Evolutionary conservation across 2,329 filamentous ascomycete species (phyloP), one percentile per base, ranked within the genome.

Genomic region (Conoideocrella luteorostrata): DNA sequence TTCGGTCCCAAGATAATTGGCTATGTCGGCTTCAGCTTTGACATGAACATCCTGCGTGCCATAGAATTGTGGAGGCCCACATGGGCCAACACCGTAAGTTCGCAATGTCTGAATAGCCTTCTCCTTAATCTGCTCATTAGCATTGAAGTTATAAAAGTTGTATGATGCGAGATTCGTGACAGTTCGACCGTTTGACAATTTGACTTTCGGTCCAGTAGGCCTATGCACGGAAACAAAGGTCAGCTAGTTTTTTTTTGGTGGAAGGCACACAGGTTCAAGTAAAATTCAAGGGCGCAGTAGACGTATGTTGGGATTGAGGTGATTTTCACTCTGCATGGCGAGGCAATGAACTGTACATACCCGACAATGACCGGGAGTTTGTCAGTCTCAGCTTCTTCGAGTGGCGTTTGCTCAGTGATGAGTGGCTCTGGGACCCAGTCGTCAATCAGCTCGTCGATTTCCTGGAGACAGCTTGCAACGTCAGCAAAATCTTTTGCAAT

Each of bases 21-120:
- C 89, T 58, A 98, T 90, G 62, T 97, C 91, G 45, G 87, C 80
- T 68, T 98, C 93, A 13, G 88, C 89, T 71, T 94, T 93, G 80
- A 96, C 91, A 66, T 98, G 93, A 36, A 97, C 90, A 66, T 98
- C 93, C 64, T 97, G 91, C 24, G 89, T 98, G 52, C 90, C 93
- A 69, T 98, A 98, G 70, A 98, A 98, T 51, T 95, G 90, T 5
- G 93, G 93, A 15, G 93, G 93, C 17, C 93, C 93, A 62, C 93
- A 98, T 45, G 93, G 91, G 7, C 93, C 94, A 32, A 98, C 94
- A 45, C 93, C 93, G 57, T 98, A 98, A 17, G 87, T 95, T 47
- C 91, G 86, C 30, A 98, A 77, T 0, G 90, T 94, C 63, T 91
- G 84, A 50, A 98, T 89, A 2, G 91, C 93, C 64, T 95, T 94